phyloP scores from a whole-genome alignment of 768 basidiomycete species.

The Cyathus striatus region DNA sequence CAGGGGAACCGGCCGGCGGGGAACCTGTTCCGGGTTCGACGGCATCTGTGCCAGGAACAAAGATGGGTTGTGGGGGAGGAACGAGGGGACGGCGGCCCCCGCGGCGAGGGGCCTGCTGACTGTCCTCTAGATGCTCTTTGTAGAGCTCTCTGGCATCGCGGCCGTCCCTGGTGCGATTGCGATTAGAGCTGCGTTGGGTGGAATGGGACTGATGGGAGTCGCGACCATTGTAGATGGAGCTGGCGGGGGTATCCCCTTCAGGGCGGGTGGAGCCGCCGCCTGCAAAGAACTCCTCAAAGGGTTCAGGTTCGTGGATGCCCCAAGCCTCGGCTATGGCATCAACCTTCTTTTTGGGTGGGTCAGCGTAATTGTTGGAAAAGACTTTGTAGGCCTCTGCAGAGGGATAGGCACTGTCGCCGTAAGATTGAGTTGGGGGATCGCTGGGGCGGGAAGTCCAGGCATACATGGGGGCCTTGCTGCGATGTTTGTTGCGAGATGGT shows the following conservation, averaged over 20 bases:
- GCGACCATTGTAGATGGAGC: constrained; percentile 65
- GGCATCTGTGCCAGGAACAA: constrained; percentile 51
- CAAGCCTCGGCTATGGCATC: constrained; percentile 90
- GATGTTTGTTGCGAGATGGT: constrained; percentile 81
- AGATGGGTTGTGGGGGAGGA: constrained; percentile 83
- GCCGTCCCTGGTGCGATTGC: constrained; percentile 19
- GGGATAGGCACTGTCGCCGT: constrained; percentile 48
- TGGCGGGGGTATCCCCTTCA: constrained; percentile 55
- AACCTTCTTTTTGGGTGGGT: constrained; percentile 77
- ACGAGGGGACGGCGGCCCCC: constrained; percentile 45
- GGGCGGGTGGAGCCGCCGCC: constrained; percentile 55
- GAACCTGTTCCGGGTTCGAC: constrained; percentile 34
- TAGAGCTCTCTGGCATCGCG: too few relatives aligned
- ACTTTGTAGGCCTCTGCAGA: constrained; percentile 39
- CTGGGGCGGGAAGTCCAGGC: constrained; percentile 55
- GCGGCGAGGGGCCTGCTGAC: constrained; percentile 19
- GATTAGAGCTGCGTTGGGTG: constrained; percentile 17
- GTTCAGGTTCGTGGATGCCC: constrained; percentile 91
- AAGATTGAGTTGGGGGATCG: constrained; percentile 28
- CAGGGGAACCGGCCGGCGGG: constrained; percentile 36
- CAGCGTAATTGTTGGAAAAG: constrained; percentile 46
- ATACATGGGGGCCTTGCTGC: constrained; percentile 75
- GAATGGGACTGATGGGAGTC: constrained; percentile 35
- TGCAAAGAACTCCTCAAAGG: constrained; percentile 85
- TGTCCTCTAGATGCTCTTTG: too few relatives aligned